Conservation (phyloP, 306 rosid species). For the Rosa chinensis region DNA sequence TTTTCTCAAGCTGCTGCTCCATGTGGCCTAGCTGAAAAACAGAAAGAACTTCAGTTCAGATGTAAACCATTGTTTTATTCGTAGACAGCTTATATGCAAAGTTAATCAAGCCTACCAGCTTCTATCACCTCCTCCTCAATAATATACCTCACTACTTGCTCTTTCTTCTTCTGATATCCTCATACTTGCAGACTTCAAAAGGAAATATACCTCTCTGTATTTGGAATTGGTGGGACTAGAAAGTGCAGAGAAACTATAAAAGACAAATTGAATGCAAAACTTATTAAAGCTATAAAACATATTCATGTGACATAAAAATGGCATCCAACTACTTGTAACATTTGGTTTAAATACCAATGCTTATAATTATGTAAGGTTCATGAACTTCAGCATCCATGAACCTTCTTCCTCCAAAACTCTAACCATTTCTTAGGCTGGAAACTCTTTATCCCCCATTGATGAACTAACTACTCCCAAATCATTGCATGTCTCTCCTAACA, state of each 20-base stretch:
- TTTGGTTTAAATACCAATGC: too few relatives aligned
- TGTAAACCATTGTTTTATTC: neutral
- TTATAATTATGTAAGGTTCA: too few relatives aligned
- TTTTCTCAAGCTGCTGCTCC: constrained; percentile 68
- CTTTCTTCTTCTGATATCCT: neutral
- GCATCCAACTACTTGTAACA: constrained; percentile 18
- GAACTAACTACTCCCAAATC: neutral
- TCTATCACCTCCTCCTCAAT: too few relatives aligned
- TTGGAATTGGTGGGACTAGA: constrained; percentile 33
- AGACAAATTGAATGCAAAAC: neutral
- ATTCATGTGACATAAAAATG: neutral
- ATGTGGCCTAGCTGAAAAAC: constrained; percentile 46
- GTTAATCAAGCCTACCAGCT: too few relatives aligned
- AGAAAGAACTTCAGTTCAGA: constrained; percentile 23
- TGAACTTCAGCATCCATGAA: neutral
- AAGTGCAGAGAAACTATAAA: constrained; percentile 15
- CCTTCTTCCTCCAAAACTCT: neutral
- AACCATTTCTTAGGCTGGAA: neutral
- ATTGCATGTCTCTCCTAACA: neutral
- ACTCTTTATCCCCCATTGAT: neutral
- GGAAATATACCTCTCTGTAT: constrained; percentile 25
- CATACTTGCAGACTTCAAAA: neutral
- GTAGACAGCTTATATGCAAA: too few relatives aligned
- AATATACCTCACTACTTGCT: too few relatives aligned
- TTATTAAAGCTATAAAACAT: neutral